Percentiles rank a stretch among this genome's conserved stretches.
phyloP scores from a whole-genome alignment of 164 flowering plant species.

The Magnolia kwangsiensis region DNA sequence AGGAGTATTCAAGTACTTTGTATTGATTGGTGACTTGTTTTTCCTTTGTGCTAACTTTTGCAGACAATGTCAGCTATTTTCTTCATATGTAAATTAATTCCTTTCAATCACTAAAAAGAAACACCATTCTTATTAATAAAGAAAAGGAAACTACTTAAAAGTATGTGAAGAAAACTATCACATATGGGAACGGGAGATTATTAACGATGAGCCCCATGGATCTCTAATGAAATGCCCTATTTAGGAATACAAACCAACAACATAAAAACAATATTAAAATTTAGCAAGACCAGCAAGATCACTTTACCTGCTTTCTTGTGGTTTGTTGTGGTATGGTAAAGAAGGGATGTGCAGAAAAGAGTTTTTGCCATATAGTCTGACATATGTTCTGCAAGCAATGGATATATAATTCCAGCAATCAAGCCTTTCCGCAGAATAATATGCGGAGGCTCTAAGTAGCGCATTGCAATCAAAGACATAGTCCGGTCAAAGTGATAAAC shows the following conservation, averaged over 20 bases:
- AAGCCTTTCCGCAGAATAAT: constrained; percentile 87
- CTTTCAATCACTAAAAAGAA: too few relatives aligned
- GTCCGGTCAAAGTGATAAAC: constrained; percentile 87
- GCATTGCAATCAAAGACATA: constrained; percentile 91
- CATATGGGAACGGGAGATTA: too few relatives aligned
- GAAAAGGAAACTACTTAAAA: too few relatives aligned
- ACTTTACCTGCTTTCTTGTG: constrained; percentile 71
- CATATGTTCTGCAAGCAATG: constrained; percentile 84
- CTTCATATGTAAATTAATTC: too few relatives aligned
- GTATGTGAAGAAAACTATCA: too few relatives aligned
- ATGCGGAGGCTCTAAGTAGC: constrained; percentile 94
- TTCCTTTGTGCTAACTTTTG: too few relatives aligned
- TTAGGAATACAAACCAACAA: background rate
- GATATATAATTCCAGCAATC: constrained; percentile 84
- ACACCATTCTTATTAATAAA: too few relatives aligned
- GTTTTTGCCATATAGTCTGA: constrained; percentile 80
- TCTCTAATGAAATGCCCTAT: background rate
- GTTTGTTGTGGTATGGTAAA: constrained; percentile 67
- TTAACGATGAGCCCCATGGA: background rate
- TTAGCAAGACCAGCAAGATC: background rate
- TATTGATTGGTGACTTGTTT: too few relatives aligned
- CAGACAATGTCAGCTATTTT: too few relatives aligned
- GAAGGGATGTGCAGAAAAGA: constrained; percentile 78
- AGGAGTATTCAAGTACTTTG: too few relatives aligned
- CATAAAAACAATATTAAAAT: background rate